Conservation (phyloP, 2,329 filamentous ascomycete genomes). For the Aspergillus viridinutans region DNA sequence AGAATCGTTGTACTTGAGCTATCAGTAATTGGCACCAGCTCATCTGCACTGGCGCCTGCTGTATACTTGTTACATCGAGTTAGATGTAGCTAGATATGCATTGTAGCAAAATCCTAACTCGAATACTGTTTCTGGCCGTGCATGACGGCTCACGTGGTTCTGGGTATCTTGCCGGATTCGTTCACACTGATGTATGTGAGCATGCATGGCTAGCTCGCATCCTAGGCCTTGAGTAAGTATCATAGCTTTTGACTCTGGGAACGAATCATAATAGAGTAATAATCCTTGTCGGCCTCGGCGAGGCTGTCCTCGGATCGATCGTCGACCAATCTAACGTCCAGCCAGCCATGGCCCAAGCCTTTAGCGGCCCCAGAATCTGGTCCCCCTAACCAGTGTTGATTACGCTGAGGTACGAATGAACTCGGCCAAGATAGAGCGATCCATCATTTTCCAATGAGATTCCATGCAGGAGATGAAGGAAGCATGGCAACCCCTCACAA, state of each 20-base stretch:
- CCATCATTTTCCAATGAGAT: conserved; percentile 6
- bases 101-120: neutral
- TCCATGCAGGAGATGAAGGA: conserved; percentile 7
- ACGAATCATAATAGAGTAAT: neutral
- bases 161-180: neutral
- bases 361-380: conserved; percentile 6
- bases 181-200: neutral
- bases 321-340: neutral
- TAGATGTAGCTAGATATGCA: neutral
- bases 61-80: neutral
- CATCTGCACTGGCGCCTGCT: neutral
- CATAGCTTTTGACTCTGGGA: neutral
- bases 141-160: neutral
- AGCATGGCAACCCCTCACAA: conserved; percentile 12
- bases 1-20: neutral
- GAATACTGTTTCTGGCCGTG: neutral
- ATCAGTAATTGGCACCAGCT: neutral
- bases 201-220: too few relatives aligned
- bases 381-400: neutral
- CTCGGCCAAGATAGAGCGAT: conserved; percentile 15
- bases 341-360: conserved; percentile 5
- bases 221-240: neutral
- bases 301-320: neutral
- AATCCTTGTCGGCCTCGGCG: neutral
- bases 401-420: conserved; percentile 8